These are phyloP conservation scores for Linnemannia schmuckeri DNA, from an alignment of 192 early-diverging fungal genomes.

Conservation along the genomic window DNA sequence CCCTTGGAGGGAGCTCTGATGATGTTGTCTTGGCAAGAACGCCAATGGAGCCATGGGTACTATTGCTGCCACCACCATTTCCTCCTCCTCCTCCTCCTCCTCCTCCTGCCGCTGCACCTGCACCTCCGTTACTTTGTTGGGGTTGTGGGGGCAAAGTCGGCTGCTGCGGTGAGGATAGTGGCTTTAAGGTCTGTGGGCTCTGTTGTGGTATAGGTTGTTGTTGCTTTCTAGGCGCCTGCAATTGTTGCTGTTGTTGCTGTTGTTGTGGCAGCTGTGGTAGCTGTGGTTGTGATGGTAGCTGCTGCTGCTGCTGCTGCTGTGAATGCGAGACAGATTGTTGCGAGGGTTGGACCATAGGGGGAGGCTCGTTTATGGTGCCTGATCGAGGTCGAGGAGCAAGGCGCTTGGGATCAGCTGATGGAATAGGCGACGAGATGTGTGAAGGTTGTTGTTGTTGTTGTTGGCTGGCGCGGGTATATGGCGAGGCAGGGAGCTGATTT, in stretches of 20 bases:
- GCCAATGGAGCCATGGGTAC: neutral
- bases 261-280: neutral
- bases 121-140: conserved; percentile 7
- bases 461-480: conserved; percentile 32
- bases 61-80: neutral
- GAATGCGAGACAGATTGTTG: neutral
- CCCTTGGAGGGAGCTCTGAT: neutral
- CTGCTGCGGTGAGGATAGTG: conserved; percentile 14
- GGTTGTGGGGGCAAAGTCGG: neutral
- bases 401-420: conserved; percentile 13
- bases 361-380: neutral
- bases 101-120: neutral
- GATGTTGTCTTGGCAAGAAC: conserved; percentile 2
- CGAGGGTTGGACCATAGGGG: neutral
- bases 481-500: neutral
- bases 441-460: conserved; percentile 10
- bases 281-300: conserved; percentile 2
- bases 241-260: neutral
- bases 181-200: conserved; percentile 12
- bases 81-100: neutral
- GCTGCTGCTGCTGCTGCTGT: conserved; percentile 1
- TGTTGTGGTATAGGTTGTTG: neutral
- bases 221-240: neutral
- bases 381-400: neutral
- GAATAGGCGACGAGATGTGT: neutral